These are phyloP conservation scores for Scleroderma bovista DNA, from an alignment of 768 basidiomycete genomes.

Conservation along the genomic window DNA sequence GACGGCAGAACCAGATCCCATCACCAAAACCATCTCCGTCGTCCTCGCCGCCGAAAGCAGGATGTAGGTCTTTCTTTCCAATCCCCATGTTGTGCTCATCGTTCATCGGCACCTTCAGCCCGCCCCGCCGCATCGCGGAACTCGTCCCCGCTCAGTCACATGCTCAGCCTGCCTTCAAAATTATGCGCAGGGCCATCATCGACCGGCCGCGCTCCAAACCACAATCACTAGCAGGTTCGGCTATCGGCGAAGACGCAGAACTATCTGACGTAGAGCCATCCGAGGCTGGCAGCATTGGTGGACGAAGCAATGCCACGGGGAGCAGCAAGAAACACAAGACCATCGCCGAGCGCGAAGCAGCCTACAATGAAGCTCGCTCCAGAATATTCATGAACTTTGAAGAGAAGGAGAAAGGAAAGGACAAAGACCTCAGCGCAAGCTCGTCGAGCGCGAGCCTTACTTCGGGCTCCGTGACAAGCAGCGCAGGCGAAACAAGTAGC, in stretches of 20 bases:
- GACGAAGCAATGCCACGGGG: constrained; percentile 58
- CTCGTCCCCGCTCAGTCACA: constrained; percentile 71
- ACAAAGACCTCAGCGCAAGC: constrained; percentile 69
- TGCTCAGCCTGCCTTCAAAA: constrained; percentile 76
- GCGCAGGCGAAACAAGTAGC: constrained; percentile 54
- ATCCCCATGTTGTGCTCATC: constrained; percentile 6
- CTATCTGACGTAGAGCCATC: constrained; percentile 76
- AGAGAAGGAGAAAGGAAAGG: constrained; percentile 61
- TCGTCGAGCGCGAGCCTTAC: constrained; percentile 70
- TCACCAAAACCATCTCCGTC: constrained; percentile 60
- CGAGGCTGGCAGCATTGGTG: constrained; percentile 72
- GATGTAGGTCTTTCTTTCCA: constrained; percentile 50
- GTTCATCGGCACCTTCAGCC: constrained; percentile 39
- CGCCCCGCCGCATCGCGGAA: constrained; percentile 62
- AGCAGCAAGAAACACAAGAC: constrained; percentile 69
- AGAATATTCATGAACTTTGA: constrained; percentile 84
- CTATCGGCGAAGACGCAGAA: constrained; percentile 70
- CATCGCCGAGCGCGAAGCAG: constrained; percentile 81
- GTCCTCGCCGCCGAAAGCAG: constrained; percentile 55
- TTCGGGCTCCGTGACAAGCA: constrained; percentile 54
- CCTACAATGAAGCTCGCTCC: constrained; percentile 82
- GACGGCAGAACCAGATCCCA: constrained; percentile 60
- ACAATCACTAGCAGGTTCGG: constrained; percentile 68
- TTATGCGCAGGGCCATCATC: constrained; percentile 66
- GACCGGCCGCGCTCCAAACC: constrained; percentile 53